phyloP scores from a whole-genome alignment of 2,329 filamentous ascomycete species.

The Truncatella angustata region DNA sequence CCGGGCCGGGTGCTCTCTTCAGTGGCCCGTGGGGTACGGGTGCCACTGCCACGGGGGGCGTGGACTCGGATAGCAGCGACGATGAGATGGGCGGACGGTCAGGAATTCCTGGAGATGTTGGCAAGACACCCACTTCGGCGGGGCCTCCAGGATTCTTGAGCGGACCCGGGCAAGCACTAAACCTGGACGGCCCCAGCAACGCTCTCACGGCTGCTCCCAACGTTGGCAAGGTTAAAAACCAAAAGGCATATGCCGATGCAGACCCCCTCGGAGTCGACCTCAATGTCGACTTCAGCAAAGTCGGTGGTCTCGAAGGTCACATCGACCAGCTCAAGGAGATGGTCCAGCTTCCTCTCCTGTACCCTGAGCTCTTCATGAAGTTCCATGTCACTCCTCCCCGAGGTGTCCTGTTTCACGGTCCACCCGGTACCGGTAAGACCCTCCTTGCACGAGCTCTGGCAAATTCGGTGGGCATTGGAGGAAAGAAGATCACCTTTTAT shows the following conservation, averaged over 20 bases:
- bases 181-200: conserved; percentile 38
- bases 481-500: conserved; percentile 96
- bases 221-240: conserved; percentile 90
- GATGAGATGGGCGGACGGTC: conserved; percentile 75
- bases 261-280: conserved; percentile 92
- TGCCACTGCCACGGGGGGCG: conserved; percentile 60
- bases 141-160: conserved; percentile 44
- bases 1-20: conserved; percentile 69
- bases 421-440: conserved; percentile 96
- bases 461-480: conserved; percentile 83
- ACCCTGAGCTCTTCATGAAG: conserved; percentile 87
- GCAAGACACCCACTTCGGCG: conserved; percentile 56
- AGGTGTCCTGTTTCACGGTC: conserved; percentile 94
- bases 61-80: conserved; percentile 94
- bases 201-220: conserved; percentile 61
- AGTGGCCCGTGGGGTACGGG: conserved; percentile 72
- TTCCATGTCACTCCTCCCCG: conserved; percentile 93
- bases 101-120: conserved; percentile 53
- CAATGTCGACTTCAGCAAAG: conserved; percentile 89
- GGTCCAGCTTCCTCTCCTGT: conserved; percentile 90
- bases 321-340: conserved; percentile 99
- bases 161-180: conserved; percentile 33
- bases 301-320: conserved; percentile 88
- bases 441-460: conserved; percentile 91
- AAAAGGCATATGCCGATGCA: conserved; percentile 86